Evolutionary conservation across 306 rosid genomes (phyloP), one percentile per base, ranked within the genome.

Genomic region (Pyrus pyrifolia): DNA sequence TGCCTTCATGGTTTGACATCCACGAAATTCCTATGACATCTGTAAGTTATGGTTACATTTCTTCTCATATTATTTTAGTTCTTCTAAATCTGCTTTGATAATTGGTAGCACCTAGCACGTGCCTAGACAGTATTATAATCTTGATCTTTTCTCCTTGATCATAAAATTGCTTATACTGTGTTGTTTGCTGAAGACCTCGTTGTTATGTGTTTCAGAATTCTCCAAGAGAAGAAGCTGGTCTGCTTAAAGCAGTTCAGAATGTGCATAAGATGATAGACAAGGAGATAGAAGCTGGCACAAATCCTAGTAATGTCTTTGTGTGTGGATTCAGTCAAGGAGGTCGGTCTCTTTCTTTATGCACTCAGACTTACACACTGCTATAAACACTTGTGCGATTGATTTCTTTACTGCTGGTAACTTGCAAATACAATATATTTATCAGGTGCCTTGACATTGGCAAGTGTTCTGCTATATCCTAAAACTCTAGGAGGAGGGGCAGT

Each of bases 261-360:
- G 96, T 94, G 49, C 96, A 94, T 82, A 89, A 94, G 72, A 86
- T 84, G 62, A 90, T 90, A 79, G 96, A 94, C 87, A 88, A 85
- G 87, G 96, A 88, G 84, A 85, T 91, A 79, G 94, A 92, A 65
- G 84, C 89, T 75, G 97, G 96, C 79, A 85, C 85, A 72, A 83
- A 83, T 81, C 98, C 97, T 45, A 87, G 78, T 53, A 89, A 94
- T 64, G 82, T 94, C 70, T 91, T 91, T 76, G 81, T 93, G 76
- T 93, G 98, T 60, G 98, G 98, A 81, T 86, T 93, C 81, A 93
- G 98, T 77, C 97, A 93, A 90, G 96, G 97, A 88, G 98, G 97
- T 91, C 55, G 76, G 72, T 76, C 46, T 67, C 73, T 69, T 67
- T 78, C 44, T 71, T 67, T 55, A 30, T 45, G 68, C 62, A 55